A percentile compares a stretch with the other conserved stretches of the same genome.
Conservation (phyloP, 225 moss, liverwort and hornwort species). For the Anthoceros angustus region DNA sequence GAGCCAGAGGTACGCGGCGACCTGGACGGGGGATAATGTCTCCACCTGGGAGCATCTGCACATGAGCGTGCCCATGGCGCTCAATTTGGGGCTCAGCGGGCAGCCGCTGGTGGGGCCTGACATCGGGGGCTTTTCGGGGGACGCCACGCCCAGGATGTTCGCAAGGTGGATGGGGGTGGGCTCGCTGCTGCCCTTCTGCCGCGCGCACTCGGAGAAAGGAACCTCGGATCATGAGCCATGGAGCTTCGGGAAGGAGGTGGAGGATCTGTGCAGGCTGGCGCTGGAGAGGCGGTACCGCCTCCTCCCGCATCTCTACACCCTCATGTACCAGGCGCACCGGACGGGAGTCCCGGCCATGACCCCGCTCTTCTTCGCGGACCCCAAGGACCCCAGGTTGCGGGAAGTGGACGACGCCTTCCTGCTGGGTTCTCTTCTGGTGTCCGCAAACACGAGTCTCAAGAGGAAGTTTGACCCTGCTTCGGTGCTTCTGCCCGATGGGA, state of each 20-base stretch:
- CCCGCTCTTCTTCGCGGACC: constrained; percentile 71
- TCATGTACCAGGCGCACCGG: constrained; percentile 52
- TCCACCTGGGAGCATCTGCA: constrained; percentile 77
- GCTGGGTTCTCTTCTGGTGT: constrained; percentile 66
- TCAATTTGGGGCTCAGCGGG: constrained; percentile 87
- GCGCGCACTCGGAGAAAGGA: constrained; percentile 67
- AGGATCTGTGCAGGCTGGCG: constrained; percentile 57
- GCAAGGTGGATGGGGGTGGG: constrained; percentile 94
- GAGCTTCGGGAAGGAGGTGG: constrained; percentile 78
- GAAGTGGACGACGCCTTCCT: constrained; percentile 63
- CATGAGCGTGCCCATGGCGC: constrained; percentile 88
- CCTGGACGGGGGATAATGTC: constrained; percentile 97
- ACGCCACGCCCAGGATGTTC: constrained; percentile 58
- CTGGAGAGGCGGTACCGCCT: constrained; percentile 65
- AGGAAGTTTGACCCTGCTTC: constrained; percentile 15
- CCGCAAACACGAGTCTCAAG: constrained; percentile 34
- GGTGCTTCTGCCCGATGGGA: constrained; percentile 50
- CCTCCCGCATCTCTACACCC: constrained; percentile 77
- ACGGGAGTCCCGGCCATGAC: constrained; percentile 65
- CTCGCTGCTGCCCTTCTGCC: constrained; percentile 66
- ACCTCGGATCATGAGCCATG: constrained; percentile 78
- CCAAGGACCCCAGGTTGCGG: constrained; percentile 50
- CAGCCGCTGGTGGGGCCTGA: constrained; percentile 82
- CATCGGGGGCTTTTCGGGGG: constrained; percentile 86
- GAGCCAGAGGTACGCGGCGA: constrained; percentile 66